These are phyloP conservation scores for Aspergillus phoenicis DNA, from an alignment of 2,329 filamentous ascomycete genomes.

Conservation along the genomic window DNA sequence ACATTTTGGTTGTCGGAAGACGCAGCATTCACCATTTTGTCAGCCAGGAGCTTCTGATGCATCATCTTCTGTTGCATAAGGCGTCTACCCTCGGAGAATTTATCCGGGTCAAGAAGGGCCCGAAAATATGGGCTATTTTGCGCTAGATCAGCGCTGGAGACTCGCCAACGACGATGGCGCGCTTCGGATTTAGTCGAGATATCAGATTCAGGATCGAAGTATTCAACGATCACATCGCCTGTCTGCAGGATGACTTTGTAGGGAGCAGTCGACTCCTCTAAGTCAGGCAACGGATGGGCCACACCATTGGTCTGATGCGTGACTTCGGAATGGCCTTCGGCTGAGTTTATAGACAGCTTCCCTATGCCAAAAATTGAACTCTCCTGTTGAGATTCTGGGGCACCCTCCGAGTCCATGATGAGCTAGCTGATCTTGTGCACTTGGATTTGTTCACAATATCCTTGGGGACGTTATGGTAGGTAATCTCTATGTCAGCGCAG, in stretches of 20 bases:
- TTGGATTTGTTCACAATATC: not conserved
- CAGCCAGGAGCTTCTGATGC: not conserved
- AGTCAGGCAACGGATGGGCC: not conserved
- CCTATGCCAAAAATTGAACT: not conserved
- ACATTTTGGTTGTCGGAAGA: slow-evolving; percentile 2
- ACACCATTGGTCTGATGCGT: not conserved
- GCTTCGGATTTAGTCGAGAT: slow-evolving; percentile 11
- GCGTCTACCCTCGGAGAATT: slow-evolving; percentile 45
- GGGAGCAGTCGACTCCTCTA: not conserved
- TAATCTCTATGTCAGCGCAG: not conserved
- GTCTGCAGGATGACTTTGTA: slow-evolving; percentile 26
- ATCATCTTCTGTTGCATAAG: slow-evolving; percentile 34
- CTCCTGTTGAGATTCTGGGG: not conserved
- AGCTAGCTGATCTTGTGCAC: not conserved
- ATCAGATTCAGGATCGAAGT: slow-evolving; percentile 19
- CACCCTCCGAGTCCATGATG: slow-evolving; percentile 29
- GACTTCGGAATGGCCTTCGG: not conserved
- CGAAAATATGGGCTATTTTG: slow-evolving; percentile 44
- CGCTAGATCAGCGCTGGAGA: slow-evolving; percentile 36
- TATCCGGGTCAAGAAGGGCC: slow-evolving; percentile 43
- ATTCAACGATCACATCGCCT: slow-evolving; percentile 44
- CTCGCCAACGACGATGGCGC: slow-evolving; percentile 34
- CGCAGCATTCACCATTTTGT: not conserved
- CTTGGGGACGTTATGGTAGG: not conserved
- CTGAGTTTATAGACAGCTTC: not conserved